Evolutionary conservation across 495 filamentous ascomycete genomes (phyloP), one percentile per base, ranked within the genome.

Genomic region (Cercophora newfieldiana): DNA sequence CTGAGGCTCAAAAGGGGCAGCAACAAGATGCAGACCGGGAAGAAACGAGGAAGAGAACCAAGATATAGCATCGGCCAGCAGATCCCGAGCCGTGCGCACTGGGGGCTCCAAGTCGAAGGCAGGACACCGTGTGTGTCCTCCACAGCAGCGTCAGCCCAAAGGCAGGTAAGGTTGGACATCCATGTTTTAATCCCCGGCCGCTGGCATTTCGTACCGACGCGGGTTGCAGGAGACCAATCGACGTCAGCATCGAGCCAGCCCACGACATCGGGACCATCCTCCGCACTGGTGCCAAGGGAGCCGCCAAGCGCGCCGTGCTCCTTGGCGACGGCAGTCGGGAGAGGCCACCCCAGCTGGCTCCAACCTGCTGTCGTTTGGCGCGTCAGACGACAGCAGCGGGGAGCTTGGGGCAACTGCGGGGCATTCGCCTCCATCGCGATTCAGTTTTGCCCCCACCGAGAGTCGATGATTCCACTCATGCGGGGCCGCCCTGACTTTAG

Each of bases 271-370:
- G 68, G 59, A 64, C 62, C 19, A 24, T 64, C 55, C 21, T 55
- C 56, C 21, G 51, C 56, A 49, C 14, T n/a, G 28, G 26, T 37
- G 67, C 67, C 71, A 67, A 73, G 66, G 28, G 33, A 5, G 28
- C 25, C 30, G 66, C 68, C 68, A 70, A 73, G 66, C 12, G 29
- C 28, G 64, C 58, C 61, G 64, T 55, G 44, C 7, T 28, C 44
- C 71, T 67, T 73, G 68, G 68, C 68, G 61, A 67, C 66, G 68
- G 71, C 71, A 70, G 64, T 66, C 65, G 63, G 62, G 53, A 54
- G 37, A 50, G 50, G 61, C 22, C 57, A 28, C 28, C 22, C 30
- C 58, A 44, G 14, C 33, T 8, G 28, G 59, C 33, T 29, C 56
- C 29, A 8, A 14, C 19, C 10, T 21, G 58, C 21, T 10, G 55